A percentile compares a stretch with the other conserved stretches of the same genome.
Conservation (phyloP, 208 protist species). For the Trypanosoma caninum region DNA sequence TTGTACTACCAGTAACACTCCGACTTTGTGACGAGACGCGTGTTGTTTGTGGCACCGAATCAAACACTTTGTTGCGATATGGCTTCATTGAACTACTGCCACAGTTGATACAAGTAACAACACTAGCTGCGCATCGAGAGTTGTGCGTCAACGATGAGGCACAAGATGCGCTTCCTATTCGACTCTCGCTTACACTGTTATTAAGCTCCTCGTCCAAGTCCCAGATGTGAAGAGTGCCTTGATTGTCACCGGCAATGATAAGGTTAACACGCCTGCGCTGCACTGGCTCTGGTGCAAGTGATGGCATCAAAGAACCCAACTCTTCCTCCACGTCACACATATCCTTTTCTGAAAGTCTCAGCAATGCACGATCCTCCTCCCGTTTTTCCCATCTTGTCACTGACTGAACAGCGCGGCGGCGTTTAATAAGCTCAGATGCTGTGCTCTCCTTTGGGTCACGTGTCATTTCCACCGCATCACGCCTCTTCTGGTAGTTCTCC, state of each 20-base stretch:
- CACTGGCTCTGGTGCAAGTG: slow-evolving; percentile 48
- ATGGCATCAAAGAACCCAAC: slow-evolving; percentile 63
- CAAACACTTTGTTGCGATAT: too few species aligned
- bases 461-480: slow-evolving; percentile 29
- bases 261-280: slow-evolving; percentile 77
- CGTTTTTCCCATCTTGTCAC: slow-evolving; percentile 71
- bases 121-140: too few species aligned
- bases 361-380: slow-evolving; percentile 57
- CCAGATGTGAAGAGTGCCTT: slow-evolving; percentile 82
- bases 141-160: too few species aligned
- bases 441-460: slow-evolving; percentile 31
- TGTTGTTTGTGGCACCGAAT: too few species aligned
- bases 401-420: slow-evolving; percentile 37
- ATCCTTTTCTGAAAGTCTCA: slow-evolving; percentile 59
- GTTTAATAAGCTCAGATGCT: slow-evolving; percentile 27
- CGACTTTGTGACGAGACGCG: too few species aligned
- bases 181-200: too few species aligned
- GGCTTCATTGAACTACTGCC: too few species aligned
- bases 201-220: slow-evolving; percentile 82
- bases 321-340: slow-evolving; percentile 80
- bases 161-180: too few species aligned
- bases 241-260: slow-evolving; percentile 70
- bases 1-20: too few species aligned
- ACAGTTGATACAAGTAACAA: too few species aligned
- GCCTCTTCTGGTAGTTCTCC: slow-evolving; percentile 29